Evolutionary conservation across 2,329 filamentous ascomycete species (phyloP).

Genomic region (Nemania sp.): DNA sequence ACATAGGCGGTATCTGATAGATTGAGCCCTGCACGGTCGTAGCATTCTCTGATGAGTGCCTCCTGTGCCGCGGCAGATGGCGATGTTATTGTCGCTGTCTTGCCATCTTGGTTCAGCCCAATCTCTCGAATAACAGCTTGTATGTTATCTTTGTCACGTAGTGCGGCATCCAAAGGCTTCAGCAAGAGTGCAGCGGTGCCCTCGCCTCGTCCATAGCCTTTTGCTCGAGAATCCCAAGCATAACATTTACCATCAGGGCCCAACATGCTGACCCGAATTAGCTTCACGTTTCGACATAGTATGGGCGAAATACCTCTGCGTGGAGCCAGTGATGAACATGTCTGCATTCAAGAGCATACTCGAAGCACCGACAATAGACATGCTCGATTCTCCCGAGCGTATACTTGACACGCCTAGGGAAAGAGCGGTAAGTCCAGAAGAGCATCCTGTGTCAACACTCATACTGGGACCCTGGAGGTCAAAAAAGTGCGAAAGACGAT

Average conservation of each 20-base stretch:
- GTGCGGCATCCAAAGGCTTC: conserved; percentile 13
- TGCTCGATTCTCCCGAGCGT: background rate
- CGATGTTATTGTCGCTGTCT: conserved; percentile 48
- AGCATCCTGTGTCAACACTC: conserved; percentile 13
- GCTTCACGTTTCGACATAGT: too few relatives aligned
- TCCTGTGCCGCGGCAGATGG: conserved; percentile 45
- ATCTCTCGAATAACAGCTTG: conserved; percentile 44
- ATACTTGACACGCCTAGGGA: background rate
- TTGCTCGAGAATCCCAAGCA: conserved; percentile 8
- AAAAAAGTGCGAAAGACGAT: conserved; percentile 13
- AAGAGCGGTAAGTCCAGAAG: background rate
- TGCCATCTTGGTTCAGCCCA: conserved; percentile 47
- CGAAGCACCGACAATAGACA: conserved; percentile 1
- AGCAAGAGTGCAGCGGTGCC: conserved; percentile 13
- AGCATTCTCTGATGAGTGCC: conserved; percentile 38
- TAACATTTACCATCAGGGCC: conserved; percentile 10
- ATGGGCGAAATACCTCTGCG: background rate
- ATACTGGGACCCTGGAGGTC: conserved; percentile 13
- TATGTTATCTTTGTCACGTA: conserved; percentile 38
- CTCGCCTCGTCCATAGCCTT: conserved; percentile 27
- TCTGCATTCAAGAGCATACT: conserved; percentile 1
- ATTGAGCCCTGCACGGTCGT: conserved; percentile 37
- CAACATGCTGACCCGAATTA: background rate
- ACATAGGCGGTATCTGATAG: conserved; percentile 25
- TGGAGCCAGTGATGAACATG: background rate